Percentiles rank a stretch among this genome's conserved stretches.
These are phyloP conservation scores for Neonectria sp. DNA, from an alignment of 2,329 filamentous ascomycete genomes.

Conservation along the genomic window DNA sequence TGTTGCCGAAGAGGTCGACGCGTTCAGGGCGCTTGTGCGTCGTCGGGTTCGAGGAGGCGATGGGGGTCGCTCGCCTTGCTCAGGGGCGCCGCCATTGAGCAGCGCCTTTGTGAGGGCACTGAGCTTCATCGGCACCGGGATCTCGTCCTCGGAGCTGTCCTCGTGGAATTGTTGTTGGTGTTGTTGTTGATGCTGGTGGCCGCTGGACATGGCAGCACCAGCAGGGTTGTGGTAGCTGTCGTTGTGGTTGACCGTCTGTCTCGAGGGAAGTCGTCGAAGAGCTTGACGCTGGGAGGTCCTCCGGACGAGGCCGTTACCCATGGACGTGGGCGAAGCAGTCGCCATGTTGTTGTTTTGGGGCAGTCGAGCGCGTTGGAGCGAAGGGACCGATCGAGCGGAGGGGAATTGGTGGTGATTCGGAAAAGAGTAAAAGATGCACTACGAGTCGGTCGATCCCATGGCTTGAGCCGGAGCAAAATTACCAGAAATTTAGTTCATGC, in stretches of 20 bases:
- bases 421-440: conserved; percentile 53
- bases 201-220: conserved; percentile 45
- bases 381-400: conserved; percentile 31
- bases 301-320: conserved; percentile 64
- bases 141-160: conserved; percentile 96
- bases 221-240: conserved; percentile 60
- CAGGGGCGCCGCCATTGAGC: conserved; percentile 74
- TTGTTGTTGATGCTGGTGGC: conserved; percentile 57
- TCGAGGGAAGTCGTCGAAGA: conserved; percentile 64
- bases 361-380: conserved; percentile 37
- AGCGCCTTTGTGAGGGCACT: conserved; percentile 93
- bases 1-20: conserved; percentile 58
- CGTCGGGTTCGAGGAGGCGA: conserved; percentile 66
- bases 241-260: conserved; percentile 61
- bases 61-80: conserved; percentile 55
- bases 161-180: conserved; percentile 67
- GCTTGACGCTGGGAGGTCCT: conserved; percentile 71
- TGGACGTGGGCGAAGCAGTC: conserved; percentile 69
- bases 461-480: conserved; percentile 51
- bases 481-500: conserved; percentile 54
- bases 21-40: conserved; percentile 63
- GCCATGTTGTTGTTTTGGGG: conserved; percentile 59
- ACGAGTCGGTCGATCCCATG: conserved; percentile 60
- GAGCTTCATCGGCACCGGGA: conserved; percentile 92
- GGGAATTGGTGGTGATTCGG: conserved; percentile 37